Percentiles rank a stretch among this genome's conserved stretches.
Evolutionary conservation across 768 basidiomycete genomes (phyloP).

Genomic region (Auriscalpium microsporum): DNA sequence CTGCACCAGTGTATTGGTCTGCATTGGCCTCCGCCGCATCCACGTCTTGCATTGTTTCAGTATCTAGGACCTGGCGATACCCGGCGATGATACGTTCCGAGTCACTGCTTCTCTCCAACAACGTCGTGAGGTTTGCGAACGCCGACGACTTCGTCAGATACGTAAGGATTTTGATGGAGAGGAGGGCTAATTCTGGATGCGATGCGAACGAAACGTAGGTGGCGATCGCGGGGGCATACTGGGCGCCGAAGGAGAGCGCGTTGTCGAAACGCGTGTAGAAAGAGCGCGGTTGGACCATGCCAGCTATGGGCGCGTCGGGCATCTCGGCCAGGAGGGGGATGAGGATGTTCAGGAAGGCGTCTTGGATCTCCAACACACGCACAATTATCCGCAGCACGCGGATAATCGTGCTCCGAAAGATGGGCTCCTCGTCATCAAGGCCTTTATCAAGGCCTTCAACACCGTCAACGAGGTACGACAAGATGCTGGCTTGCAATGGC

Average conservation of each 20-base stretch:
- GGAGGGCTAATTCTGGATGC: slow-evolving; percentile 64
- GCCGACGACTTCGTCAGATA: slow-evolving; percentile 57
- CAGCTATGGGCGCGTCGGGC: slow-evolving; percentile 45
- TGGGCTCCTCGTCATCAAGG: slow-evolving; percentile 58
- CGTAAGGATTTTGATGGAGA: slow-evolving; percentile 72
- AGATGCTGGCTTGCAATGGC: slow-evolving; percentile 60
- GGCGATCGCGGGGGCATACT: slow-evolving; percentile 74
- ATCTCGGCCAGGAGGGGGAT: slow-evolving; percentile 68
- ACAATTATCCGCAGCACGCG: slow-evolving; percentile 77
- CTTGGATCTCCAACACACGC: slow-evolving; percentile 77
- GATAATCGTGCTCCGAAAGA: slow-evolving; percentile 65
- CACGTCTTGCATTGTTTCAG: slow-evolving; percentile 55
- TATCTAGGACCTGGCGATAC: slow-evolving; percentile 57
- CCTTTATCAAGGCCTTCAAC: slow-evolving; percentile 68
- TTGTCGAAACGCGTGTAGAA: slow-evolving; percentile 71
- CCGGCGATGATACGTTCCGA: slow-evolving; percentile 81
- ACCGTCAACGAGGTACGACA: slow-evolving; percentile 77
- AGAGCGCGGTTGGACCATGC: slow-evolving; percentile 51
- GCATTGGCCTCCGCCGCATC: slow-evolving; percentile 49
- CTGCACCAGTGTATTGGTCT: slow-evolving; percentile 64
- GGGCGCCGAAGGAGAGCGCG: slow-evolving; percentile 57
- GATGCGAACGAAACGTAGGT: slow-evolving; percentile 67
- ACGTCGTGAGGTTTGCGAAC: slow-evolving; percentile 64
- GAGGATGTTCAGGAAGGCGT: slow-evolving; percentile 83
- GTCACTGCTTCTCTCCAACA: slow-evolving; percentile 74